Conservation (phyloP, 305 asterid genomes). For the Solanum hybrid region DNA sequence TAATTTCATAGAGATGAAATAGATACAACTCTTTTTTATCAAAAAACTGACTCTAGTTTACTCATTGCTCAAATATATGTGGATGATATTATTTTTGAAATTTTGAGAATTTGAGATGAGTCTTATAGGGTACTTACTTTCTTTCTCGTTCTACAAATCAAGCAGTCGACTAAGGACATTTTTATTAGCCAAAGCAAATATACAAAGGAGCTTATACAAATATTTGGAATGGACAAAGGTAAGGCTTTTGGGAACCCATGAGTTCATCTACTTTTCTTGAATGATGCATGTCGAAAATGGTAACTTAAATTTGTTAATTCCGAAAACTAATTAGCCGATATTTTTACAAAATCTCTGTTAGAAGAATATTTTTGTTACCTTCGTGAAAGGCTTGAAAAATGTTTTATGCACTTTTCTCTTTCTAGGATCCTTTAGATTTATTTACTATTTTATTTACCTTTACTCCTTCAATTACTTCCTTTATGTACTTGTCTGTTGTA, state of each 20-base stretch:
- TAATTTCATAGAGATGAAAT: neutral
- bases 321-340: neutral
- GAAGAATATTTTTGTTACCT: neutral
- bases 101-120: neutral
- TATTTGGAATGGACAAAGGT: neutral
- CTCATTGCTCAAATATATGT: neutral
- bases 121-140: neutral
- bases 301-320: neutral
- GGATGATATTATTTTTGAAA: neutral
- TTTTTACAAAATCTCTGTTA: neutral
- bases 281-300: neutral
- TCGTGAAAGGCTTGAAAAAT: neutral
- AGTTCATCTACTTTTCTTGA: neutral
- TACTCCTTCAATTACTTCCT: neutral
- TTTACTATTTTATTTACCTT: neutral
- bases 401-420: neutral
- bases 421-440: neutral
- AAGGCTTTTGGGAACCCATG: neutral
- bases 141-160: neutral
- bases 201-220: neutral
- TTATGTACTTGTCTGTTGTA: neutral
- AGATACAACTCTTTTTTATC: neutral
- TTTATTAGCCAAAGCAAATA: neutral
- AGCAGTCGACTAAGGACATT: neutral
- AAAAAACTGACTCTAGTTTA: neutral